Evolutionary conservation across 345 rosid species (phyloP), one percentile per base, ranked within the genome.

Genomic region (Salix caprea): DNA sequence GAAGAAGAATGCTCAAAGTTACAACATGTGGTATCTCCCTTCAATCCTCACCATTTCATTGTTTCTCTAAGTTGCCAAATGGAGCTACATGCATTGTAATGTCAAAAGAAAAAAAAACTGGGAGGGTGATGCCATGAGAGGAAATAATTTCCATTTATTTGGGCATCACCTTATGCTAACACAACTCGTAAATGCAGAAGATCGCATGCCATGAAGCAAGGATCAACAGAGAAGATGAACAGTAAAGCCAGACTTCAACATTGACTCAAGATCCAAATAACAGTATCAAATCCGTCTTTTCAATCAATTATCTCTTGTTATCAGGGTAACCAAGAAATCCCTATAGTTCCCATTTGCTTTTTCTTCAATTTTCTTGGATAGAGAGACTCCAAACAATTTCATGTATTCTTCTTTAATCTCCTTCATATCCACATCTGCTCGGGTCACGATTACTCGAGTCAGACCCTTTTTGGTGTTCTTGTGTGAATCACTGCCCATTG

Each of bases 261-360:
- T 48, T 39, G 56, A 58, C 30, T 30, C 32, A 66, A 78, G 70
- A 24, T 32, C 56, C 30, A 69, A 74, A 24, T 40, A 32, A 73
- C 48, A 40, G 18, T 40, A 32, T 23, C 34, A 32, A 32, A 32
- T 4, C 32, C 6, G n/a, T 24, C 15, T 34, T 69, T 62, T 46
- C 46, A 46, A 74, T 88, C 76, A 86, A 26, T 82, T 71, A 23
- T 88, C 89, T 82, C 78, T 88, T 21, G 90, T 78, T 10, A 89
- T 40, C 65, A 94, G 69, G 34, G 89, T 71, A 73, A 91, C 83
- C 89, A 92, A 81, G 80, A 90, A 81, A 75, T 92, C 98, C 88
- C 68, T 91, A 28, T 91, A 95, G 86, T 86, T 89, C n/a, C 98
- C 99, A 12, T 86, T 91, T 30, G 89, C 87, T 32, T 77, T 76